Evolutionary conservation across 495 filamentous ascomycete species (phyloP).

Genomic region (Aspergillus taichungensis): DNA sequence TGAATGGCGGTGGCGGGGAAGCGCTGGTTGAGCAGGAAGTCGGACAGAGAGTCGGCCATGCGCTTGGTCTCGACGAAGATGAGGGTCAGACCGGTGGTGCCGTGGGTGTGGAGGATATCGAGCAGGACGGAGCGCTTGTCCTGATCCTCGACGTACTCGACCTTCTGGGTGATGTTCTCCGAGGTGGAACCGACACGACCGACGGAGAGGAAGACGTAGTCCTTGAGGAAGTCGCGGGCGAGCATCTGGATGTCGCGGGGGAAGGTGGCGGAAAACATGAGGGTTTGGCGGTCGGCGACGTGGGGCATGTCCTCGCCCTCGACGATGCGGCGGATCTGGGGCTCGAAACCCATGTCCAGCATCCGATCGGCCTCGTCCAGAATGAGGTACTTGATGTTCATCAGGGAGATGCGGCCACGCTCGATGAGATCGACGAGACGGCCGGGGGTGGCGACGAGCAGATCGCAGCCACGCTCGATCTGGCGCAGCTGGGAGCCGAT

Average conservation of each 20-base stretch:
- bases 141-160: conserved; percentile 92
- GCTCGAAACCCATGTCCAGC: conserved; percentile 99
- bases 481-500: conserved; percentile 93
- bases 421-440: conserved; percentile 96
- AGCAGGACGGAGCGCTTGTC: conserved; percentile 98
- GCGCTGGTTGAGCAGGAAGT: conserved; percentile 95
- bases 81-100: conserved; percentile 72
- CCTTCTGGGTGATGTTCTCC: conserved; percentile 98
- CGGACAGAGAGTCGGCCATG: conserved; percentile 95
- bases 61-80: conserved; percentile 99
- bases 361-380: conserved; percentile 99
- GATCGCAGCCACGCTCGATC: conserved; percentile 96
- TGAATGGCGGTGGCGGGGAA: conserved; percentile 99
- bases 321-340: conserved; percentile 96
- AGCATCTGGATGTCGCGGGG: conserved; percentile 99
- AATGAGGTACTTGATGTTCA: conserved; percentile 98
- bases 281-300: conserved; percentile 79
- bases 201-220: conserved; percentile 97
- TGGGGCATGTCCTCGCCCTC: conserved; percentile 96
- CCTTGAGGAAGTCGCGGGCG: conserved; percentile 93
- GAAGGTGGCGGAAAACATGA: conserved; percentile 99
- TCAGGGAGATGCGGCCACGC: conserved; percentile 91
- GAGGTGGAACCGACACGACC: conserved; percentile 99
- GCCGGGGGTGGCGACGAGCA: conserved; percentile 93
- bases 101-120: conserved; percentile 94